Evolutionary conservation across 345 rosid species (phyloP), one percentile per base, ranked within the genome.

Genomic region (Murraya koenigii): DNA sequence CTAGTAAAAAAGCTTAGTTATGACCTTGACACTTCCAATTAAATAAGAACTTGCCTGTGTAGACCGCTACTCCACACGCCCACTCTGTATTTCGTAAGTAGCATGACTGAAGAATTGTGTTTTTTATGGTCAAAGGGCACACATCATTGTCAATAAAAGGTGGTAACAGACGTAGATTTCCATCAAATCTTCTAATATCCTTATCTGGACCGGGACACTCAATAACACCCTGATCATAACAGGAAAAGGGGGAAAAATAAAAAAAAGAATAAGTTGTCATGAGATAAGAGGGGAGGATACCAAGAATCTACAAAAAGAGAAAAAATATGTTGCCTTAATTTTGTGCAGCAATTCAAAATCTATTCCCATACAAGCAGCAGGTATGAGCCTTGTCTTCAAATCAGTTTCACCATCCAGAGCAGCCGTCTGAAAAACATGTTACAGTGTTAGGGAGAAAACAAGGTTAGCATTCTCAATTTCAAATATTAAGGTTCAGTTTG

Each of bases 51-150:
- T 71, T 89, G 85, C 99, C 99, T 77, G 99, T 94, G 71, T 96
- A 94, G 74, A 94, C 87, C 84, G 98, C 97, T 76, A 92, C 98
- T 81, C 99, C 99, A 88, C 99, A 96, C 69, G 92, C 99, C 99
- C 99, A 94, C 77, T 96, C 99, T 23, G 99, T 94, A 84, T 96
- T 96, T 73, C 98, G 85, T 84, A 96, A 86, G 88, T 92, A 96
- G 86, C 99, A 96, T 61, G 99, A 90, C 83, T 96, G 99, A 76
- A 96, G 99, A 83, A 96, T 80, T 38, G 98, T 92, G 84, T 94
- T 96, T 82, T 90, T 94, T 76, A 96, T 92, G 68, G 97, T 96
- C 81, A 96, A 88, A 62, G 98, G 95, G 82, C 95, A 96, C 73
- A 92, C 84, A 69, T 96, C 99, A 78, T 91, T 96, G 84, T 96